These are phyloP conservation scores for Persicaria tinctoria DNA, from an alignment of 148 eudicot species.

Conservation along the genomic window DNA sequence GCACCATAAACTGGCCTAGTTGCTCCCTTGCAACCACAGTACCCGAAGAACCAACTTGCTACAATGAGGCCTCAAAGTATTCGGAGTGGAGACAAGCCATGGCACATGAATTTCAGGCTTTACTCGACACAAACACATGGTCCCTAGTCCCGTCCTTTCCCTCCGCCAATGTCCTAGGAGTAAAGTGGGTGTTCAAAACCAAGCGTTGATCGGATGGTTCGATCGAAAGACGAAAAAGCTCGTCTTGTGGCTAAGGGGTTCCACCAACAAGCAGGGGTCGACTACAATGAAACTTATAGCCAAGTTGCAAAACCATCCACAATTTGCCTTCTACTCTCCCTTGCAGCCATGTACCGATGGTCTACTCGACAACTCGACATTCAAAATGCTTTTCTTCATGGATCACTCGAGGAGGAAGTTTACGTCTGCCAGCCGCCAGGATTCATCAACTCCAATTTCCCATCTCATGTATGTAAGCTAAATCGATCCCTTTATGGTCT, in stretches of 20 bases:
- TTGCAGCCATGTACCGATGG: too few relatives aligned
- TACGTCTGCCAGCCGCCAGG: too few relatives aligned
- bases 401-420: too few relatives aligned
- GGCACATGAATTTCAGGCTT: neutral
- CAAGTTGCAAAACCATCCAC: too few relatives aligned
- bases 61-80: neutral
- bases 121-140: neutral
- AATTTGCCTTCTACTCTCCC: too few relatives aligned
- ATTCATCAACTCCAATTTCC: neutral
- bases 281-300: neutral
- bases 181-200: neutral
- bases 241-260: neutral
- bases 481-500: neutral
- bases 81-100: neutral
- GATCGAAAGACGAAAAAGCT: neutral
- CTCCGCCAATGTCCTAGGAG: neutral
- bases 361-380: too few relatives aligned
- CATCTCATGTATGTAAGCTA: neutral
- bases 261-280: neutral
- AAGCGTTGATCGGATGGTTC: neutral
- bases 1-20: neutral
- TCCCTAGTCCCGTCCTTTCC: neutral
- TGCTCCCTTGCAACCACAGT: neutral
- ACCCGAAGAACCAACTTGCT: neutral
- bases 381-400: too few relatives aligned